Percentiles rank a stretch among this genome's conserved stretches.
Evolutionary conservation across 2,329 filamentous ascomycete genomes (phyloP).

Genomic region (Knufia petricola): DNA sequence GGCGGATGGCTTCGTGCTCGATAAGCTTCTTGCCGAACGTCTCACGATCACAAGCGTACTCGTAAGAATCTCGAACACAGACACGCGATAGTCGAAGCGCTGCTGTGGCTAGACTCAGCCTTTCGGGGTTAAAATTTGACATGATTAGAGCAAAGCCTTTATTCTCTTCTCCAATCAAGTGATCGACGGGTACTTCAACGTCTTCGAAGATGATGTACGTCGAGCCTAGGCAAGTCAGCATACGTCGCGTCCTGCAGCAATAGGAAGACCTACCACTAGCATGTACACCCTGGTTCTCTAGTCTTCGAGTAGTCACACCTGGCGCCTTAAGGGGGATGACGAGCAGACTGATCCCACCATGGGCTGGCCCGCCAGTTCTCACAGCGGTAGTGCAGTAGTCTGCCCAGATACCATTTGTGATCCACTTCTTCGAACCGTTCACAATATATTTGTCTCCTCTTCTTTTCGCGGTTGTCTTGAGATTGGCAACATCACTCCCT

Average conservation of each 20-base stretch:
- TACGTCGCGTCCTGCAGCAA: constrained; percentile 29
- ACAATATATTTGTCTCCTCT: constrained; percentile 60
- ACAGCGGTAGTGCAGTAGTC: constrained; percentile 63
- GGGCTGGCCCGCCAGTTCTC: constrained; percentile 58
- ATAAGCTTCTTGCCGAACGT: constrained; percentile 61
- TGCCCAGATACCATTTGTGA: constrained; percentile 63
- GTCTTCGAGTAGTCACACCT: constrained; percentile 58
- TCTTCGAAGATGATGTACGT: constrained; percentile 69
- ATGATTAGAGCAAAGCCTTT: constrained; percentile 65
- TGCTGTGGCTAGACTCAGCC: constrained; percentile 56
- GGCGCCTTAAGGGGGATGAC: constrained; percentile 58
- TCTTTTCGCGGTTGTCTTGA: constrained; percentile 57
- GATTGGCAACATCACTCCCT: constrained; percentile 64
- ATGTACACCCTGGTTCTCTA: constrained; percentile 61
- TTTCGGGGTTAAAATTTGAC: constrained; percentile 74
- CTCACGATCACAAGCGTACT: constrained; percentile 57
- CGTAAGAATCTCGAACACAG: constrained; percentile 50
- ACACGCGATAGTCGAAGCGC: constrained; percentile 54
- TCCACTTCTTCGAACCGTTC: constrained; percentile 72
- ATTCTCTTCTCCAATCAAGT: constrained; percentile 60
- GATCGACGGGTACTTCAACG: constrained; percentile 61
- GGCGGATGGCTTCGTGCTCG: constrained; percentile 63
- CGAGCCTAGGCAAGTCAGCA: constrained; percentile 56
- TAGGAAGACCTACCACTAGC: constrained; percentile 45
- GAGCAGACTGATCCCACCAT: constrained; percentile 58